These are phyloP conservation scores for Mycena pura DNA, from an alignment of 768 basidiomycete genomes.

Conservation along the genomic window DNA sequence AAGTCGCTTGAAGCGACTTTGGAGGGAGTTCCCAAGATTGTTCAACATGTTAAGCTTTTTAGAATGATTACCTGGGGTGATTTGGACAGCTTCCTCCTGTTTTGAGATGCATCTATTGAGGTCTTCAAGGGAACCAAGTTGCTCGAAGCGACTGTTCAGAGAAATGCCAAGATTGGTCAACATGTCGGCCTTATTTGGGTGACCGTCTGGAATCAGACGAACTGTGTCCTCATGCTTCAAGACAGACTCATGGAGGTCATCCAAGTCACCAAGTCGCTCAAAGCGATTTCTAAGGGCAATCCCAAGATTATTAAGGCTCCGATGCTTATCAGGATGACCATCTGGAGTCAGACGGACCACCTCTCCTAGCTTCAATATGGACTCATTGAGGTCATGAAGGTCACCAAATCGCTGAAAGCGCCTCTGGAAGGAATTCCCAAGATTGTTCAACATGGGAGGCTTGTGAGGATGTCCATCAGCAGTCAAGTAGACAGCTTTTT, in stretches of 20 bases:
- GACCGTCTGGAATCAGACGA: slow-evolving; percentile 25
- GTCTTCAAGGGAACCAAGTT: background rate
- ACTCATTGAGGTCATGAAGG: slow-evolving; percentile 30
- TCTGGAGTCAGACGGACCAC: slow-evolving; percentile 27
- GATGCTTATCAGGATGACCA: slow-evolving; percentile 21
- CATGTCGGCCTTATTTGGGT: slow-evolving; percentile 18
- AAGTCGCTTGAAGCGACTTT: slow-evolving; percentile 15
- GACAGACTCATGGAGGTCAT: slow-evolving; percentile 35
- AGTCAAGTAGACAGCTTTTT: slow-evolving; percentile 25
- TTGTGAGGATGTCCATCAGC: slow-evolving; percentile 24
- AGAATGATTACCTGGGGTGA: slow-evolving; percentile 16
- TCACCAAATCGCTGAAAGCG: no score
- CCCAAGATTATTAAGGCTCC: slow-evolving; percentile 12
- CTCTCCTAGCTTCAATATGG: slow-evolving; percentile 17
- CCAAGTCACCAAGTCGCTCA: no score
- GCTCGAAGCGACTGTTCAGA: slow-evolving; percentile 29
- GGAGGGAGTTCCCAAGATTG: slow-evolving; percentile 22
- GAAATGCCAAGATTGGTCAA: slow-evolving; percentile 29
- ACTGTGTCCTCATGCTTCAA: slow-evolving; percentile 23
- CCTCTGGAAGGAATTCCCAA: no score
- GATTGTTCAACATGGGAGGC: slow-evolving; percentile 1
- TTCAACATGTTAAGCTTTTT: slow-evolving; percentile 11
- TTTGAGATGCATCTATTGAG: background rate
- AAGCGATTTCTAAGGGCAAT: slow-evolving; percentile 34
- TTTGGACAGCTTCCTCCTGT: background rate